These are phyloP conservation scores for Sphaerulina musiva DNA, from an alignment of 2,329 filamentous ascomycete genomes.

Conservation along the genomic window DNA sequence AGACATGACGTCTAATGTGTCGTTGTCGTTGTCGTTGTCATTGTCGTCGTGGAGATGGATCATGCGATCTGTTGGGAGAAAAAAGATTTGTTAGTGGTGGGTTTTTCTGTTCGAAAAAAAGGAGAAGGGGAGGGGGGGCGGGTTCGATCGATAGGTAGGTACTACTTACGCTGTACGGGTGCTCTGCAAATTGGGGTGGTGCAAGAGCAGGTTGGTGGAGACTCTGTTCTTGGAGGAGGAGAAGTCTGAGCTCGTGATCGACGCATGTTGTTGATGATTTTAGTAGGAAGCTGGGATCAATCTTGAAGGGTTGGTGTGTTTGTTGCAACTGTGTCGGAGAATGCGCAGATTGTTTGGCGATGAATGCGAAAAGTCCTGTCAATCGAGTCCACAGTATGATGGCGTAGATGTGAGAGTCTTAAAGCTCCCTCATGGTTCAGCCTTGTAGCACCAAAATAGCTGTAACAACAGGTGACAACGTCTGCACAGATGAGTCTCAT, in stretches of 20 bases:
- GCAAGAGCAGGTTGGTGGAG: background rate
- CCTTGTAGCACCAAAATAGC: background rate
- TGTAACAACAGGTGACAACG: background rate
- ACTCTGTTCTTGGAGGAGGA: background rate
- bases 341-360: background rate
- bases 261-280: background rate
- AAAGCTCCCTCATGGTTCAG: background rate
- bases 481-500: background rate
- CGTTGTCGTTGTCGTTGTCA: background rate
- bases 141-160: too few relatives aligned
- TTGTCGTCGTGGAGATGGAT: background rate
- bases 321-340: background rate
- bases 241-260: background rate
- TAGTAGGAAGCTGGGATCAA: background rate
- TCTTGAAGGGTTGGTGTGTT: background rate
- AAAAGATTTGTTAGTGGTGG: too few relatives aligned
- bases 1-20: conserved; percentile 1
- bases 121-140: too few relatives aligned
- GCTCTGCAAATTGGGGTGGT: background rate
- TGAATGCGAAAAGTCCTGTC: background rate
- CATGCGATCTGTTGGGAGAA: background rate
- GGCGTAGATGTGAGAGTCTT: background rate
- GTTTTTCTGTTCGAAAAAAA: too few relatives aligned
- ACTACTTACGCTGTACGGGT: background rate
- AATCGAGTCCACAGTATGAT: background rate